A percentile compares a stretch with the other conserved stretches of the same genome.
These are phyloP conservation scores for Pseudogymnoascus sp. DNA, from an alignment of 2,329 filamentous ascomycete species.

Conservation along the genomic window DNA sequence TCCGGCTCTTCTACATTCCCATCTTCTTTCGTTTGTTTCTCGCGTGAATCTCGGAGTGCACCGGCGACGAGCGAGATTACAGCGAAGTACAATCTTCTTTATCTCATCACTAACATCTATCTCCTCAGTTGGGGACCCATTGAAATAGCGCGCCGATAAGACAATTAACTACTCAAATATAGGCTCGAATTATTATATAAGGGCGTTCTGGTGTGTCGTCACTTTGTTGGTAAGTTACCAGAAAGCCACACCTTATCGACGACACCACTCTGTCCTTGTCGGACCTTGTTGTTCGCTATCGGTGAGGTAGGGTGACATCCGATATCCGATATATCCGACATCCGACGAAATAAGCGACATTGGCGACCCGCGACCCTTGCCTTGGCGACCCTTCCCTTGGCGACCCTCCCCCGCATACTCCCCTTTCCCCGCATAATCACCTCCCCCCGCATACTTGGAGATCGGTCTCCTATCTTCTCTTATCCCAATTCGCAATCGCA, in stretches of 20 bases:
- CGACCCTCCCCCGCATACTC: not conserved
- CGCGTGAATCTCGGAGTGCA: not conserved
- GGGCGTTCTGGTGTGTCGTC: not conserved
- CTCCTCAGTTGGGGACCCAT: not conserved
- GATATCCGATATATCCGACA: conserved; percentile 1
- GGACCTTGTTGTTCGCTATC: not conserved
- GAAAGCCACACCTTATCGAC: not conserved
- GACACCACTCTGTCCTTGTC: not conserved
- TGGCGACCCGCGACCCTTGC: not conserved
- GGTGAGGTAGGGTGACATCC: not conserved
- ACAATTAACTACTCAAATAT: not conserved
- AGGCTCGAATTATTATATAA: not conserved
- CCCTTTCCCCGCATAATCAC: not conserved
- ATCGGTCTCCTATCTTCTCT: not conserved
- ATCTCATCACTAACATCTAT: not conserved
- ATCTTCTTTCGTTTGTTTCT: not conserved
- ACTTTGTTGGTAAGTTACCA: not conserved
- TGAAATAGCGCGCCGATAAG: not conserved
- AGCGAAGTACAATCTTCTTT: not conserved
- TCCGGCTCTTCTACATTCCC: not conserved
- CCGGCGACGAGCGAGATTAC: not conserved
- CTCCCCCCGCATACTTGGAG: not conserved
- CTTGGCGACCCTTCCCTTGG: not conserved
- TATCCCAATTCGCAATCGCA: not conserved
- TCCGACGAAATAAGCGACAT: not conserved